Evolutionary conservation across 129 eudicot genomes (phyloP), one percentile per base, ranked within the genome.

Genomic region (Flaveria bidentis): DNA sequence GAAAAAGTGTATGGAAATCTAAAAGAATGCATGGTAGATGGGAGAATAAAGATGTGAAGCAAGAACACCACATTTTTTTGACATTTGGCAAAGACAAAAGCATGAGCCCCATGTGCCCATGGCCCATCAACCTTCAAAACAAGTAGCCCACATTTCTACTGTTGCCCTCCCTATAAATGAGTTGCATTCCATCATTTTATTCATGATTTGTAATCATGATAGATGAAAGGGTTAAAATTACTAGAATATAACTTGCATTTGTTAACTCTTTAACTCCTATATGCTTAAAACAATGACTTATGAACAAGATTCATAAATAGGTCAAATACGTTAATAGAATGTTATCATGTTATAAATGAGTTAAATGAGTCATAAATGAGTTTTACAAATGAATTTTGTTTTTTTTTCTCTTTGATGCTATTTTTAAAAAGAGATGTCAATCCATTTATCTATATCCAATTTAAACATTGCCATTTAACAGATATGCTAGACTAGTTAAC

Each of bases 31-130:
- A 61, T 61, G 67, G 41, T 26, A 61, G 67, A 61, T 61, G 26
- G 17, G 41, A 30, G 25, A 17, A 61, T 61, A 12, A 61, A 61
- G 67, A 58, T 41, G 44, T 13, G 67, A 61, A 5, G 65, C 36
- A 18, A 23, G 9, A 58, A 9, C 9, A 58, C 16, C 65, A 58
- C 65, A 58, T 0, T 9, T 22, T 12, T 58, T 58, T 57, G 66
- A 60, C 41, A 23, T 60, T 60, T 61, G 67, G 9, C 41, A 61
- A 61, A 26, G 42, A 25, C 41, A 61, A 61, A 61, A 63, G 69
- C 69, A 63, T 14, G 42, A 57, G 20, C 64, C 64, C 64, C 64
- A 61, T 61, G 60, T 52, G 42, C 67, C 67, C 41, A 61, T 61
- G 67, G 36, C 10, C 67, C 67, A 61, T 61, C 44, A 61, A 41